Base-by-base conservation (phyloP, 176 grass and related monocot species). In the Triticum dicoccoides region DNA sequence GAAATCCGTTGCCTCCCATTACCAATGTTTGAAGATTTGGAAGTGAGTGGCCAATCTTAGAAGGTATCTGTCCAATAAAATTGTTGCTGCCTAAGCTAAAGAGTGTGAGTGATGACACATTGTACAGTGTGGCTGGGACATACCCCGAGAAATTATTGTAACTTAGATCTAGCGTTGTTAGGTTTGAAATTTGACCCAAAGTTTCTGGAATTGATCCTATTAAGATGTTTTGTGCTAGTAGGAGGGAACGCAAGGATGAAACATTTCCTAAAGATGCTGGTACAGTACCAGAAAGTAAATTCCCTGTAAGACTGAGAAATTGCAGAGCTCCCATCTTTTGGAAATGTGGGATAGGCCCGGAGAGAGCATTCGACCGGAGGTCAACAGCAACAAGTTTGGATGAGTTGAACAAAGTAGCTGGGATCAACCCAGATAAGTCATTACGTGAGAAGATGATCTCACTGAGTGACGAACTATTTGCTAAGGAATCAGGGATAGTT, bases 191-290 rank as follows among this genome's bases (percentile, higher is more conserved):
- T 21, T 78, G 78, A 64, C 78, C n/a, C 7, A 90, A 54, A 1
- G 71, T 8, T 41, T 77, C 51, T 41, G 88, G 79, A 69, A 90
- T 77, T 20, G 29, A 3, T n/a, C 83, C 79, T n/a, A 0, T 0
- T 2, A 90, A 71, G 2, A 13, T 18, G 17, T 90, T 82, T 17
- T 30, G 20, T 63, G 51, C 79, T 82, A 90, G 52, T 5, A 71
- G 9, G 14, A 86, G 29, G 1, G 11, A 77, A 41, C 12, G 61
- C 7, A 86, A 77, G 5, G 88, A 86, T 1, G 88, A 90, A 78
- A 41, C 29, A 63, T 86, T 90, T 12, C 78, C 79, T 11, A 90
- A 62, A 41, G 88, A 82, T 37, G 27, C 6, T 5, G 88, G 88
- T 38, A 86, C 32, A 30, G 4, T 82, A n/a, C 83, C 78, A 13